Base-by-base conservation (phyloP, 2,329 filamentous ascomycete genomes). In the Pseudodiploospora longispora region DNA sequence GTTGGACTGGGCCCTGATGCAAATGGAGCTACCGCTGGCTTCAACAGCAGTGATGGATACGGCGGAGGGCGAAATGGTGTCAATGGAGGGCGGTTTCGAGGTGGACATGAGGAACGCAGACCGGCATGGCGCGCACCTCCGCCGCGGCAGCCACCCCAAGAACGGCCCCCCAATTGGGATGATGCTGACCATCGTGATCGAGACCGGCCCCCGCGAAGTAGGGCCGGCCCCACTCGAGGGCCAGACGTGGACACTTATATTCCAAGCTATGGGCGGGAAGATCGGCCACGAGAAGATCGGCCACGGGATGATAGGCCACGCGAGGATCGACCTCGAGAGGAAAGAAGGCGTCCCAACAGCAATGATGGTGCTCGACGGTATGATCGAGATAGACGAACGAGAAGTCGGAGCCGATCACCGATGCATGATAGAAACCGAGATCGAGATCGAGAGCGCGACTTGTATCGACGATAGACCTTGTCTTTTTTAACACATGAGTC, bases 1-100 rank as follows among this genome's bases (percentile, higher is more conserved):
- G 89, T 95, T 3, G 91, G 91, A 10, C 80, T 88, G 56, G 80
- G 80, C n/a, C 71, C 72, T 1, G 71, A 73, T 29, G 71, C 73
- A 7, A 72, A 75, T 49, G 62, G 64, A 4, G 62, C 64, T 6
- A 64, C 65, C 6, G 64, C 65, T 6, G 69, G 72, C 2, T 75
- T 78, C 58, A 70, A 71, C 48, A 71, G 68, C 47, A 68, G 67
- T 27, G 75, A 78, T 41, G 68, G 67, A 7, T 78, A 72, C 47
- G 68, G 68, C 19, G 57, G 62, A 3, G 19, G 19, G 19, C 60
- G 73, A 6, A 75, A 74, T 48, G 71, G 74, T 32, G 62, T 63
- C 30, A 75, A 72, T 41, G 69, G 69, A 5, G 62, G 65, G 27
- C 65, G 74, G 29, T 70, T 70, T 43, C 65, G 66, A 10, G 66